Percentiles rank a stretch among this genome's conserved stretches.
These are phyloP conservation scores for Coemansia sp. DNA, from an alignment of 192 early-diverging fungal species.

Conservation along the genomic window DNA sequence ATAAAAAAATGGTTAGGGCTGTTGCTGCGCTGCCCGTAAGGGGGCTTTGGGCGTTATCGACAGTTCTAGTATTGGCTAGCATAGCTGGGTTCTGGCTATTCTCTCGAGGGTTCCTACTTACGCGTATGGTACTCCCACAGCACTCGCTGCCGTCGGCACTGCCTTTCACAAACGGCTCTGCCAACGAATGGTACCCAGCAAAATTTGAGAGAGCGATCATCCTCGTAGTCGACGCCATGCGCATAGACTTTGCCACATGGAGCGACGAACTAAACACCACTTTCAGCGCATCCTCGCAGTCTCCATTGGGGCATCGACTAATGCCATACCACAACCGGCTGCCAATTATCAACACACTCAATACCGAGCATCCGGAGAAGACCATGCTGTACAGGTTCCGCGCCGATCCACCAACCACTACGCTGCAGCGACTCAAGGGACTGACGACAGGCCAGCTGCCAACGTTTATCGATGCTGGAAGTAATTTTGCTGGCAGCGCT, in stretches of 20 bases:
- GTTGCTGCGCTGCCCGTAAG: constrained; percentile 18
- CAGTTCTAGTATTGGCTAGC: constrained; percentile 15
- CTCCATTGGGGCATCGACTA: background rate
- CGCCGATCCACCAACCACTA: constrained; percentile 82
- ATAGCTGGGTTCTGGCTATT: constrained; percentile 68
- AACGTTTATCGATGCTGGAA: constrained; percentile 79
- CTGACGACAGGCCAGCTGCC: constrained; percentile 82
- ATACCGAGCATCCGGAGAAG: constrained; percentile 56
- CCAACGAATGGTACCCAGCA: constrained; percentile 43
- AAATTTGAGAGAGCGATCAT: constrained; percentile 68
- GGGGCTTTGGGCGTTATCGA: constrained; percentile 35
- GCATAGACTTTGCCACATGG: constrained; percentile 68
- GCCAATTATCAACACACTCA: constrained; percentile 58
- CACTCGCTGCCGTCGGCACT: constrained; percentile 46
- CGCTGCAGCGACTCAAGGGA: constrained; percentile 81
- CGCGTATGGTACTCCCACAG: constrained; percentile 65
- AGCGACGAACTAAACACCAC: constrained; percentile 42
- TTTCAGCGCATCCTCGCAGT: background rate
- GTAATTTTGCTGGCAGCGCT: constrained; percentile 81
- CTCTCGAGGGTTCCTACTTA: constrained; percentile 72
- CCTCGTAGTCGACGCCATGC: constrained; percentile 74
- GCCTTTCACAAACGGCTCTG: constrained; percentile 5
- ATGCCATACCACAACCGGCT: constrained; percentile 51
- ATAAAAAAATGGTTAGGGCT: background rate
- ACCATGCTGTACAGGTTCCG: constrained; percentile 71